Evolutionary conservation across 2,329 filamentous ascomycete species (phyloP).

Genomic region (Fusarium nelsonii): DNA sequence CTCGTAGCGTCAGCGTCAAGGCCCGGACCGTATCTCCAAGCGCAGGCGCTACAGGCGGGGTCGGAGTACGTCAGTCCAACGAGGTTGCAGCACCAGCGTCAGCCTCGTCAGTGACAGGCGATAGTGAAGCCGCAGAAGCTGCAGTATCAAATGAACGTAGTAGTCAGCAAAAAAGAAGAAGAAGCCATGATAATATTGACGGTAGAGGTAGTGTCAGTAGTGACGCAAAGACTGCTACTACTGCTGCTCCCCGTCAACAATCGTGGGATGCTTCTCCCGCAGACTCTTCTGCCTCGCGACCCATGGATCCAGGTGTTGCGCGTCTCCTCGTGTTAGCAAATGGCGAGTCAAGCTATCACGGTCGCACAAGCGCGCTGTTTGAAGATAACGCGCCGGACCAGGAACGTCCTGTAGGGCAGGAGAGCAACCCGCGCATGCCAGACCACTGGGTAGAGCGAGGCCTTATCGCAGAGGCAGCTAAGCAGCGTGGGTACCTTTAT

Average conservation of each 20-base stretch:
- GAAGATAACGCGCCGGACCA: conserved; percentile 50
- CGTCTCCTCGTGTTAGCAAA: conserved; percentile 57
- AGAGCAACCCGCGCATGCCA: conserved; percentile 46
- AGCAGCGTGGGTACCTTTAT: conserved; percentile 35
- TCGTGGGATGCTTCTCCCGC: conserved; percentile 14
- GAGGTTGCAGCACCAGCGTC: neutral
- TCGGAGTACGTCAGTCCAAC: neutral
- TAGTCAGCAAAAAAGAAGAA: neutral
- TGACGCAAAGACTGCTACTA: neutral
- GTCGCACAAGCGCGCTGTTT: conserved; percentile 62
- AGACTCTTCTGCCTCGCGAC: conserved; percentile 1
- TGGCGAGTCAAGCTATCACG: conserved; percentile 61
- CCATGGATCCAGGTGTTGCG: conserved; percentile 46
- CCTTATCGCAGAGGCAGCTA: conserved; percentile 48
- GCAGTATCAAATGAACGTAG: neutral
- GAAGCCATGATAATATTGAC: conserved; percentile 9
- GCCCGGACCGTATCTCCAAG: neutral
- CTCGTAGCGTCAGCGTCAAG: conserved; percentile 11
- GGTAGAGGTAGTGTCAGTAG: neutral
- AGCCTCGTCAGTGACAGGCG: conserved; percentile 3
- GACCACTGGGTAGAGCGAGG: conserved; percentile 59
- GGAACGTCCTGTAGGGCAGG: conserved; percentile 41
- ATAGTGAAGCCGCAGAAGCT: conserved; percentile 1
- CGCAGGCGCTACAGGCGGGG: neutral
- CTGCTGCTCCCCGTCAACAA: neutral